Base-by-base conservation (phyloP, 73 alveolate species). In the Blepharisma japonicum region DNA sequence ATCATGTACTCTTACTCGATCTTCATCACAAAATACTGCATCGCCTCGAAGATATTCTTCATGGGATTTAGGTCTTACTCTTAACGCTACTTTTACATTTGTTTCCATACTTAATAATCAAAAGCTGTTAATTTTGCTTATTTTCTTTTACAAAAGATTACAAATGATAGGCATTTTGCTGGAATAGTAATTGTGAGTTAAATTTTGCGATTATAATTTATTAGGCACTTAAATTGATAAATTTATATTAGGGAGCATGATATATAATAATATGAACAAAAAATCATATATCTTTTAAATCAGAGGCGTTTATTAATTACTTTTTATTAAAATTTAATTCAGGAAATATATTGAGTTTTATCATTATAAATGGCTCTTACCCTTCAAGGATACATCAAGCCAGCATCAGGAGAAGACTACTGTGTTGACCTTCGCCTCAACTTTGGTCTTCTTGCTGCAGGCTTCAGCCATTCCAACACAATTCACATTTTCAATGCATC, bases 381-480 rank as follows among this genome's bases (percentile, higher is more conserved):
- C 0, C 42, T 32, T 32, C 42, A 32, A 32, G 42, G 42, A 32
- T 14, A 1, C 2, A 25, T 61, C 46, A 61, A 61, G 46, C 18
- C 49, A 8, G 18, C 74, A 18, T n/a, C 74, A 14, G 18, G 47
- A 18, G 74, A 61, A 14, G 74, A 61, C 47, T 61, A 61, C 47
- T 61, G 74, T 61, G 74, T 61, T n/a, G 74, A 25, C 74, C 74
- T 61, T 14, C 18, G 74, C 14, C 11, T 9, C 18, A 61, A n/a
- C 23, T 14, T 9, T 48, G 14, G 47, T 8, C 74, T 20, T 18
- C 46, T 61, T 14, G 47, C 23, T 61, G 38, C 50, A 18, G 14
- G 74, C 23, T 61, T 61, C 46, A 61, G 23, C 23, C 11, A 14
- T 61, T 61, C 74, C 0, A 61, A 61, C 74, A 20, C 74, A 25